phyloP scores from a whole-genome alignment of 441 rosid species.

The Codiaeum variegatum region DNA sequence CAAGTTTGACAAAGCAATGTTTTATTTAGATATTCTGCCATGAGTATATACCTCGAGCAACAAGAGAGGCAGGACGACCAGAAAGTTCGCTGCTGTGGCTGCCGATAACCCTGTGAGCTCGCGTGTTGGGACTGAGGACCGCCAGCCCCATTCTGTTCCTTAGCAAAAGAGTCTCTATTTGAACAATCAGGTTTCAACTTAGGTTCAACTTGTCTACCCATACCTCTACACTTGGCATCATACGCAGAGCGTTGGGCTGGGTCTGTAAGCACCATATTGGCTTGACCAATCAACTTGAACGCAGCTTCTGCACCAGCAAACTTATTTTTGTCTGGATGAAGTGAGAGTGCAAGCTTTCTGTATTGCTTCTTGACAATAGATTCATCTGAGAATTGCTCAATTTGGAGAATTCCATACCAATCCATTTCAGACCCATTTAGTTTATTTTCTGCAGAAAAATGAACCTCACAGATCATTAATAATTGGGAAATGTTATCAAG shows the following conservation, averaged over 20 bases:
- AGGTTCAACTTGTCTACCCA: conserved; percentile 27
- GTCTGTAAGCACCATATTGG: conserved; percentile 76
- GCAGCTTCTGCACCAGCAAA: conserved; percentile 95
- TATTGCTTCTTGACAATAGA: conserved; percentile 10
- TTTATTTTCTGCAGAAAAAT: conserved; percentile 59
- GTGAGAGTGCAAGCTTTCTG: not conserved
- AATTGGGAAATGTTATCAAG: conserved; percentile 58
- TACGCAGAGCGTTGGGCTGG: conserved; percentile 41
- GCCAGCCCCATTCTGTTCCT: conserved; percentile 26
- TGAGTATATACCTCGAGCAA: conserved; percentile 39
- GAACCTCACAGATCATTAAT: conserved; percentile 77
- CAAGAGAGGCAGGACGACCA: conserved; percentile 73
- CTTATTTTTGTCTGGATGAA: conserved; percentile 42
- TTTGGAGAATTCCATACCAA: conserved; percentile 86
- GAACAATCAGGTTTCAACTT: conserved; percentile 42
- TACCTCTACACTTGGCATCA: conserved; percentile 46
- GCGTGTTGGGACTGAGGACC: conserved; percentile 30
- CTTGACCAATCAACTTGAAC: conserved; percentile 81
- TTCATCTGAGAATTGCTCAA: conserved; percentile 17
- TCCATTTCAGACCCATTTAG: conserved; percentile 57
- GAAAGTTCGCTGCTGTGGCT: conserved; percentile 41
- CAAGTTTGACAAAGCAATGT: conserved; percentile 49
- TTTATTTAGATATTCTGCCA: conserved; percentile 31
- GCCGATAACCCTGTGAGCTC: conserved; percentile 29
- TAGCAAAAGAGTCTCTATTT: conserved; percentile 23